Percentiles rank a stretch among this genome's conserved stretches.
Evolutionary conservation across 768 basidiomycete genomes (phyloP).

Genomic region (Termitomyces sp.): DNA sequence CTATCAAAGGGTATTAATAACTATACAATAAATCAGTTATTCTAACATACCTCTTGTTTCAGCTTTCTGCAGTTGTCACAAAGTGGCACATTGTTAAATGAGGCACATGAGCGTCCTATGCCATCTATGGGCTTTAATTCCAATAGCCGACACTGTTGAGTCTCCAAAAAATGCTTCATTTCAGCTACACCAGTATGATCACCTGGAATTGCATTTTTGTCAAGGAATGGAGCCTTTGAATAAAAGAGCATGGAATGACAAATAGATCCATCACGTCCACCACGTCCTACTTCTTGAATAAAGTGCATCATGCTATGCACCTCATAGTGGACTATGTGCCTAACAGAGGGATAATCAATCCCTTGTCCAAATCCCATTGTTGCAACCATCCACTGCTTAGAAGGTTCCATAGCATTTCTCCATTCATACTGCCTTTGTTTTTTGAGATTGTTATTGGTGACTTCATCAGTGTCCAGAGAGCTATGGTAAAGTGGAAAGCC

Average conservation of each 20-base stretch:
- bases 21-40: background rate
- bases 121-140: background rate
- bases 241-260: background rate
- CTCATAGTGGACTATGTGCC: background rate
- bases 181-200: background rate
- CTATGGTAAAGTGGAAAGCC: background rate
- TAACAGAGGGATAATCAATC: background rate
- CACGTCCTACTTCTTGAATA: background rate
- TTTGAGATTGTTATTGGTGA: background rate
- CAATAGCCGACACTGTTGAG: background rate
- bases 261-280: background rate
- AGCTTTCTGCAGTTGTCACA: background rate
- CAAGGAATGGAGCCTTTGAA: background rate
- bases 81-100: background rate
- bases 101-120: background rate
- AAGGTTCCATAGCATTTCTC: background rate
- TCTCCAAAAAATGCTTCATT: background rate
- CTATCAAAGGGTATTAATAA: background rate
- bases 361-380: conserved; percentile 1
- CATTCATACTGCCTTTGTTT: background rate
- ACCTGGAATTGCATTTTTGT: background rate
- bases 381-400: background rate
- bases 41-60: background rate
- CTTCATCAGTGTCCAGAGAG: background rate
- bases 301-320: conserved; percentile 1